Evolutionary conservation across 2,329 filamentous ascomycete species (phyloP).

Genomic region (Westerdykella ornata): DNA sequence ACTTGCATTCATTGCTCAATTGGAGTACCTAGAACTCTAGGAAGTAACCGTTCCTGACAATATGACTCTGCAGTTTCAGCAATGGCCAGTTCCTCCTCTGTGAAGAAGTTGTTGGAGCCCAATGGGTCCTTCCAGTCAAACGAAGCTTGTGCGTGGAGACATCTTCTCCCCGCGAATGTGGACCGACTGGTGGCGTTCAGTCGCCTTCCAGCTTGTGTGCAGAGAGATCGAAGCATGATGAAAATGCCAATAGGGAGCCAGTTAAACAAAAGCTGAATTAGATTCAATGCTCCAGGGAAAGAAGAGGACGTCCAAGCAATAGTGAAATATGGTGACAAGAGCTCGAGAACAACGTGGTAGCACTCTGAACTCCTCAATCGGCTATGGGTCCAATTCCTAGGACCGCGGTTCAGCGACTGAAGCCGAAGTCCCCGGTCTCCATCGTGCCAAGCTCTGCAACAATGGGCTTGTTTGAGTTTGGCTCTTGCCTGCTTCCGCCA

Average conservation of each 20-base stretch:
- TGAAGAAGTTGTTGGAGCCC: conserved; percentile 64
- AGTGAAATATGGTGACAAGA: no score
- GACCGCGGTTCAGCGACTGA: no score
- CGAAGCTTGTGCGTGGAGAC: conserved; percentile 39
- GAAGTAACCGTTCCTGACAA: conserved; percentile 82
- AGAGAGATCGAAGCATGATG: conserved; percentile 42
- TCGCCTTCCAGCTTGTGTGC: conserved; percentile 38
- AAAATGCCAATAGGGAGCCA: not conserved
- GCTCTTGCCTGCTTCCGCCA: no score
- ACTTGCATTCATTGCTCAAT: conserved; percentile 1
- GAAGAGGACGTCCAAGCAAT: no score
- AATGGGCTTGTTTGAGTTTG: no score
- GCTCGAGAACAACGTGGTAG: no score
- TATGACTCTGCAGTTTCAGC: conserved; percentile 87
- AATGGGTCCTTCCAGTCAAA: conserved; percentile 96
- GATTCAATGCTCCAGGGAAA: no score
- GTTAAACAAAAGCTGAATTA: not conserved
- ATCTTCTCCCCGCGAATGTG: conserved; percentile 32
- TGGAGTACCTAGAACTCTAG: conserved; percentile 69
- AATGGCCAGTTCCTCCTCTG: conserved; percentile 86
- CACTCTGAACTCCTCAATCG: no score
- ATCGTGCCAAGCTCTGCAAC: no score
- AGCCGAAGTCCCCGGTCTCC: no score
- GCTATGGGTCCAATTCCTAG: no score
- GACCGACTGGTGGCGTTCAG: conserved; percentile 24